Conservation (phyloP, 73 alveolate species). For the Diophrys appendiculata region DNA sequence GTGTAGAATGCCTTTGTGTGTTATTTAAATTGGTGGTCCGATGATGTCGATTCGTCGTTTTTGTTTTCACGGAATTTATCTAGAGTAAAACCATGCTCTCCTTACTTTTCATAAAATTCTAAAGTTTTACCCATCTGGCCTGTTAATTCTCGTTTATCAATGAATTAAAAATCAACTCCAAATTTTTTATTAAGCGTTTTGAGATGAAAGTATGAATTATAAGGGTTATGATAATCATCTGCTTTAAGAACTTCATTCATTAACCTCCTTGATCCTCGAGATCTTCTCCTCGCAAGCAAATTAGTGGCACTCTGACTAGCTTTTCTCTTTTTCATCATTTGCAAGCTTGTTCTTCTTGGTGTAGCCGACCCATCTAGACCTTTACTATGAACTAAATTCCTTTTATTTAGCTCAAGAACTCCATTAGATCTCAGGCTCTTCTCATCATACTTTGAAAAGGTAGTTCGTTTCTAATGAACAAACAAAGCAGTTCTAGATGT, state of each 20-base stretch:
- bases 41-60: neutral
- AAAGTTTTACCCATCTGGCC: neutral
- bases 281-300: neutral
- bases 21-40: neutral
- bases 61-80: neutral
- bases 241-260: neutral
- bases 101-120: neutral
- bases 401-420: neutral
- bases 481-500: no score
- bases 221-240: neutral
- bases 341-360: no score
- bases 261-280: neutral
- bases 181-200: neutral
- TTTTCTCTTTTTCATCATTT: no score
- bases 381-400: no score
- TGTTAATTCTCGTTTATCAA: neutral
- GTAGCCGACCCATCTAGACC: no score
- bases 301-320: no score
- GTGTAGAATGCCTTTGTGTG: neutral
- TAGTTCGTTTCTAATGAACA: no score
- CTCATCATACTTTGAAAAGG: no score
- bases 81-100: neutral
- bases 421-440: neutral
- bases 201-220: neutral
- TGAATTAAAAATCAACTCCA: neutral